A percentile compares a stretch with the other conserved stretches of the same genome.
Evolutionary conservation across 768 basidiomycete species (phyloP).

Genomic region (Collybiopsis confluens): DNA sequence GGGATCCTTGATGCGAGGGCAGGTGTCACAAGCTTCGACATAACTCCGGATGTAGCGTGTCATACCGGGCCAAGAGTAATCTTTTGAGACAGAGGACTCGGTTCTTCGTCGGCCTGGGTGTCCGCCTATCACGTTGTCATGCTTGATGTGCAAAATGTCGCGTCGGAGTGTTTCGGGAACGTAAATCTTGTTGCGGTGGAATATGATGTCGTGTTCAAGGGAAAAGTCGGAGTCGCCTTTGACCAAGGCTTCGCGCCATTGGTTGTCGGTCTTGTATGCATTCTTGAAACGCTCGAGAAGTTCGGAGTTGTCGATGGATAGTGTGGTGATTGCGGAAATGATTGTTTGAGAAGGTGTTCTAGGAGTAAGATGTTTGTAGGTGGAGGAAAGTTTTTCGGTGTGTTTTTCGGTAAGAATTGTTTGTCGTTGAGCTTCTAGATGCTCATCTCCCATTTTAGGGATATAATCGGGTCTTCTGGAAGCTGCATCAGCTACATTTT

Average conservation of each 20-base stretch:
- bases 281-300: constrained; percentile 16
- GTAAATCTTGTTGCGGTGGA: constrained; percentile 22
- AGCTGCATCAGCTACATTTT: constrained; percentile 26
- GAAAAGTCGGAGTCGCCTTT: too few relatives aligned
- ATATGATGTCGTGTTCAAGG: constrained; percentile 18
- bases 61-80: constrained; percentile 39
- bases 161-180: constrained; percentile 27
- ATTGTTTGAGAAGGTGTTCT: background rate
- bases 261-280: constrained; percentile 7
- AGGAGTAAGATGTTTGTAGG: constrained; percentile 5
- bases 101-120: constrained; percentile 37
- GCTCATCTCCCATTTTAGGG: constrained; percentile 19
- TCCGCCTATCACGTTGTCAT: constrained; percentile 33
- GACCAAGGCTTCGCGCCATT: constrained; percentile 20
- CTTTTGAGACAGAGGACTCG: constrained; percentile 20
- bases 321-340: constrained; percentile 10
- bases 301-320: too few relatives aligned
- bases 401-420: too few relatives aligned
- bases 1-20: constrained; percentile 25
- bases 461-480: constrained; percentile 25
- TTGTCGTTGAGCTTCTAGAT: constrained; percentile 11
- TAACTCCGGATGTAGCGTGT: constrained; percentile 14
- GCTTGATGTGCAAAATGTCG: constrained; percentile 25
- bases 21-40: constrained; percentile 30
- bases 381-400: too few relatives aligned